Conservation (phyloP, 345 rosid genomes). For the Abelmoschus esculentus region DNA sequence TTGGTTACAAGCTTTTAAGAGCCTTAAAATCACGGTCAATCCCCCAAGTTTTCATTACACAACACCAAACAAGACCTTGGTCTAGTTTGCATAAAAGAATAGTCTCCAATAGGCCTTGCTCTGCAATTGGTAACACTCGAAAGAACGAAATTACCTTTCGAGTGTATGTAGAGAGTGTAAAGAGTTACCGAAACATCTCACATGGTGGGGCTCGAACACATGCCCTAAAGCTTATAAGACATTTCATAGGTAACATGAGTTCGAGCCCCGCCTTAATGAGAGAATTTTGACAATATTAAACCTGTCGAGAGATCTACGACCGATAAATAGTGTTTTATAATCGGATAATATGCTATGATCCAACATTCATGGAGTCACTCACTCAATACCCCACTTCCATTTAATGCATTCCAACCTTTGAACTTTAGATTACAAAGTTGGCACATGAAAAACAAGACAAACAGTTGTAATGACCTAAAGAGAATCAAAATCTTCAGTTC, state of each 20-base stretch:
- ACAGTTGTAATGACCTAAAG: not conserved
- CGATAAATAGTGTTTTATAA: too few relatives aligned
- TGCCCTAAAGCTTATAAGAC: too few relatives aligned
- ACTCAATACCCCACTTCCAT: conserved; percentile 10
- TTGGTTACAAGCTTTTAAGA: not conserved
- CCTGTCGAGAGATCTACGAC: too few relatives aligned
- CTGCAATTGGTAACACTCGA: too few relatives aligned
- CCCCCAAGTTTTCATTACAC: not conserved
- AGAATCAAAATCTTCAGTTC: not conserved
- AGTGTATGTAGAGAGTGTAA: too few relatives aligned
- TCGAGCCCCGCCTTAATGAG: too few relatives aligned
- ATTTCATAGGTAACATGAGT: too few relatives aligned
- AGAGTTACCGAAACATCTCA: too few relatives aligned
- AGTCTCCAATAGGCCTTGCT: too few relatives aligned
- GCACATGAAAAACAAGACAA: not conserved
- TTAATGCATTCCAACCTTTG: conserved; percentile 11
- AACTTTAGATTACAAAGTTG: conserved; percentile 2
- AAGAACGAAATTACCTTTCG: too few relatives aligned
- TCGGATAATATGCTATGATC: not conserved
- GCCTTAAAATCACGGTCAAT: not conserved
- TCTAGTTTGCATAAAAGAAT: not conserved
- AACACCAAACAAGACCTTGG: not conserved
- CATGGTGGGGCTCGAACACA: too few relatives aligned
- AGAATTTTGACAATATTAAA: too few relatives aligned
- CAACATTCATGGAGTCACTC: conserved; percentile 13